phyloP scores from a whole-genome alignment of 257 asterid genomes.

The Solanum sitiens region DNA sequence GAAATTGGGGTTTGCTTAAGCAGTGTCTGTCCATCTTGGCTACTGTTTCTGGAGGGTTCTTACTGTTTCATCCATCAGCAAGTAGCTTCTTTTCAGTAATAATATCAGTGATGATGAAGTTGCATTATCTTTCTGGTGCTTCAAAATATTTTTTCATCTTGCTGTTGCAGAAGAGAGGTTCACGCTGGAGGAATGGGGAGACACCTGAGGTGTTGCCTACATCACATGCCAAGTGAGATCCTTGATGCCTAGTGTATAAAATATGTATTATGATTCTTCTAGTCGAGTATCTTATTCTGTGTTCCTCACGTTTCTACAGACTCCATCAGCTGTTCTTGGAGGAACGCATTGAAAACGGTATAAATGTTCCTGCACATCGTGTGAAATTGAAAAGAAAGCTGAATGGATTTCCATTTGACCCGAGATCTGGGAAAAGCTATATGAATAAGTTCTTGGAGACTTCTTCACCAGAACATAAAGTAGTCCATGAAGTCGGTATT shows the following conservation, averaged over 20 bases:
- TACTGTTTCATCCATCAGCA: neutral
- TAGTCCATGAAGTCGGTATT: conserved; percentile 43
- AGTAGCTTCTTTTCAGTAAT: neutral
- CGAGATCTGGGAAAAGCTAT: conserved; percentile 67
- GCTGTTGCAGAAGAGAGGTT: conserved; percentile 56
- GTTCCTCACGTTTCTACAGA: conserved; percentile 32
- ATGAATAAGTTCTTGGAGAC: conserved; percentile 54
- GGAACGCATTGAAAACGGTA: conserved; percentile 60
- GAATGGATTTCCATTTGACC: conserved; percentile 69
- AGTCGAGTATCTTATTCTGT: neutral
- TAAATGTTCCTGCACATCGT: conserved; percentile 38
- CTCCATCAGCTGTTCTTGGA: conserved; percentile 80
- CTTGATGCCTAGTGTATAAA: conserved; percentile 1
- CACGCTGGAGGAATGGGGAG: conserved; percentile 63
- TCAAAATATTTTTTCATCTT: neutral
- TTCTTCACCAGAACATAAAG: conserved; percentile 66
- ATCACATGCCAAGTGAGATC: conserved; percentile 75
- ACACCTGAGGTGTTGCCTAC: conserved; percentile 52
- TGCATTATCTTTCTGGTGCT: neutral
- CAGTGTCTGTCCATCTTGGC: neutral
- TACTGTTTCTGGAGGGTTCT: neutral
- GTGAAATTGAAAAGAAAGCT: conserved; percentile 74
- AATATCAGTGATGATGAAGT: neutral
- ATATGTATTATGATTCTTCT: neutral
- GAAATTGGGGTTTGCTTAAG: neutral